Base-by-base conservation (phyloP, 495 filamentous ascomycete species). In the Penicillium roqueforti region DNA sequence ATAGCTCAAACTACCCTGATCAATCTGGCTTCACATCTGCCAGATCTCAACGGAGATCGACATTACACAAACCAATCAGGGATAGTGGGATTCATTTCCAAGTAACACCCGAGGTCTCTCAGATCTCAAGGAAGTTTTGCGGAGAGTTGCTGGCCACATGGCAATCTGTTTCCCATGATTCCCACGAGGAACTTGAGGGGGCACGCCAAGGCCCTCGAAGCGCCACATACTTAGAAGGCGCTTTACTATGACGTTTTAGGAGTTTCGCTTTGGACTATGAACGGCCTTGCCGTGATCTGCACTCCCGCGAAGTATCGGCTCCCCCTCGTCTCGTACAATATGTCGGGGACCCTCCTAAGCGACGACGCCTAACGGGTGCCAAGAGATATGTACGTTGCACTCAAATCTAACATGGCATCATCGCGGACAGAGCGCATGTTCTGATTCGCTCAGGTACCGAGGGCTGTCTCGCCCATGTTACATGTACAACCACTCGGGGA, bases 271-370 rank as follows among this genome's bases (percentile, higher is more conserved):
- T 22, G 26, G 26, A 47, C 14, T 13, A 3, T 9, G 2, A 10
- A 29, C 18, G 28, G 31, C 19, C 10, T 37, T 38, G 19, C 32
- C 47, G 47, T 29, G 46, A 48, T 48, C 46, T 48, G 42, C 42
- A 45, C 4, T 28, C 25, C 25, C n/a, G 7, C n/a, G n/a, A n/a
- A 3, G 14, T 25, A 22, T 48, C 4, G n/a, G n/a, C 25, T 28
- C 1, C 39, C 20, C 0, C 13, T n/a, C 6, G 28, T 11, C 28
- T 29, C 8, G 26, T 28, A 28, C 10, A 6, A 5, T 32, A 4
- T 14, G 31, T 13, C 29, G 0, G 13, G 14, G 32, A 2, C 32
- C 28, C 8, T 3, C 8, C 3, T n/a, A n/a, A 34, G 32, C 32
- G 6, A 34, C 22, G 22, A 23, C 22, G 2, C 22, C 22, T 2